A percentile compares a stretch with the other conserved stretches of the same genome.
phyloP scores from a whole-genome alignment of 768 basidiomycete species.

The Neoboletus brunneissimus region DNA sequence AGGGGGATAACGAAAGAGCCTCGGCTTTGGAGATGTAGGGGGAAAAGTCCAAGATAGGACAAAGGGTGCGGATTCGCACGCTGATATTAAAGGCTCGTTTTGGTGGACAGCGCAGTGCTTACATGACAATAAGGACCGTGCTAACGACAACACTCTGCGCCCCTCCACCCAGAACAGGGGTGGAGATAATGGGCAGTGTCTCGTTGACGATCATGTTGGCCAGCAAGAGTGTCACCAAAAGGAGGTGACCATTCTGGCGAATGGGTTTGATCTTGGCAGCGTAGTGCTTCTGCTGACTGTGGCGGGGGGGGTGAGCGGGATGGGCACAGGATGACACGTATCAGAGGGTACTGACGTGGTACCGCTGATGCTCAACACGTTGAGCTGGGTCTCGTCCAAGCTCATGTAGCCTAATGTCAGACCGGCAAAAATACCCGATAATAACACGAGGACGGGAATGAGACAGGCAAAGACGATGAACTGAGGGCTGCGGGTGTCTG shows the following conservation, averaged over 20 bases:
- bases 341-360: constrained; percentile 55
- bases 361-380: constrained; percentile 82
- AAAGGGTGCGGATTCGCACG: background rate
- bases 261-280: constrained; percentile 87
- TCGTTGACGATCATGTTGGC: constrained; percentile 95
- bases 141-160: constrained; percentile 74
- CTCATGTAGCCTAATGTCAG: constrained; percentile 92
- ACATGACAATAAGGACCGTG: constrained; percentile 87
- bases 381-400: constrained; percentile 88
- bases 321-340: background rate
- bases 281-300: constrained; percentile 74
- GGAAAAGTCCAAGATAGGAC: background rate
- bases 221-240: constrained; percentile 78
- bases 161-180: constrained; percentile 77
- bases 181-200: constrained; percentile 79
- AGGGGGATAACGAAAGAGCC: background rate
- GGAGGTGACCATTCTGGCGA: constrained; percentile 76
- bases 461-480: constrained; percentile 50
- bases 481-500: constrained; percentile 17
- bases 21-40: background rate
- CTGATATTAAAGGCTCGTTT: background rate
- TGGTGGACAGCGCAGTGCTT: constrained; percentile 33
- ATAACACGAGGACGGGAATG: constrained; percentile 79
- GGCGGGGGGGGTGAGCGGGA: background rate
- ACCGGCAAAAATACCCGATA: constrained; percentile 88